phyloP scores from a whole-genome alignment of 116 monocot species.

The Phalaenopsis hybrid region DNA sequence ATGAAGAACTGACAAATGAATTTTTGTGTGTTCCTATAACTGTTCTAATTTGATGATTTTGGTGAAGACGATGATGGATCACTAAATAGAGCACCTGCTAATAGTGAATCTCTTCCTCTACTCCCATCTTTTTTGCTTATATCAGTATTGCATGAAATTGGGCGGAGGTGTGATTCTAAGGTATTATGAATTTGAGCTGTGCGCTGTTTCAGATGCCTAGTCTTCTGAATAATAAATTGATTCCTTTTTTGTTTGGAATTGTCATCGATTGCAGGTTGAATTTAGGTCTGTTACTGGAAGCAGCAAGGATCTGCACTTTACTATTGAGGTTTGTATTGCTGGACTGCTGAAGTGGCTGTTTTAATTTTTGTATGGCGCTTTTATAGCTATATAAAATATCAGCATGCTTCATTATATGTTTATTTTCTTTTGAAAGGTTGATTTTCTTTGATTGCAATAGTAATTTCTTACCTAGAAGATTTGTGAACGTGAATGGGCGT shows the following conservation, averaged over 20 bases:
- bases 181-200: constrained; percentile 27
- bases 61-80: constrained; percentile 48
- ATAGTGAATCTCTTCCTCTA: constrained; percentile 20
- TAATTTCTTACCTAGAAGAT: neutral
- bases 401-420: neutral
- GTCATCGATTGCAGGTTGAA: constrained; percentile 47
- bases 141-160: constrained; percentile 75
- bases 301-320: constrained; percentile 52
- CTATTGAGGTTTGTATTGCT: constrained; percentile 56
- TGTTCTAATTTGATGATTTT: constrained; percentile 10
- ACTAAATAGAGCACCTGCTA: constrained; percentile 19
- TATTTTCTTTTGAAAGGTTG: neutral
- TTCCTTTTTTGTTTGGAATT: constrained; percentile 3
- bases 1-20: neutral
- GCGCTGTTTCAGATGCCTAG: neutral
- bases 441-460: neutral
- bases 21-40: neutral
- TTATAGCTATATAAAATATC: neutral
- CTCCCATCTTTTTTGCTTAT: constrained; percentile 35
- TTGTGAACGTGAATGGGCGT: neutral
- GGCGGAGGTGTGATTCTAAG: constrained; percentile 62
- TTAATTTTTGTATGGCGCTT: neutral
- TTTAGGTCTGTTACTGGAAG: constrained; percentile 48
- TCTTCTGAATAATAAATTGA: constrained; percentile 1
- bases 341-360: neutral